A percentile compares a stretch with the other conserved stretches of the same genome.
Evolutionary conservation across 352 stramenopile species (phyloP).

Genomic region (Phytophthora citrophthora): DNA sequence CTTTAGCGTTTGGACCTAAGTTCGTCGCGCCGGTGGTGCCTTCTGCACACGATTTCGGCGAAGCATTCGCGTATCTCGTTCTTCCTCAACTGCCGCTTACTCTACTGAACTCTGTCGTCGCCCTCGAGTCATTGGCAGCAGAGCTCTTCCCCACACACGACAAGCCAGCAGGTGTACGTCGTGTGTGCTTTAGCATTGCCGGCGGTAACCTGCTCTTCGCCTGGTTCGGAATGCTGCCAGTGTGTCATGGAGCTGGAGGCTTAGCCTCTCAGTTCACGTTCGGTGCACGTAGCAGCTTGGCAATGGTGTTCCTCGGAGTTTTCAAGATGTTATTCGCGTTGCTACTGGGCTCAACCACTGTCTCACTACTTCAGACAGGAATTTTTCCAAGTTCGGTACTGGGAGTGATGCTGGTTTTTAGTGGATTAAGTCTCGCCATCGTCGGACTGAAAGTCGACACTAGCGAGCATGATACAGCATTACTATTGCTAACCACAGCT

Average conservation of each 20-base stretch:
- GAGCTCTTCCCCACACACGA: slow-evolving; percentile 89
- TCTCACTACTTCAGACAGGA: slow-evolving; percentile 59
- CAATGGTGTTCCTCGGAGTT: slow-evolving; percentile 89
- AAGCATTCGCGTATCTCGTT: slow-evolving; percentile 87
- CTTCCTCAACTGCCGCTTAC: slow-evolving; percentile 93
- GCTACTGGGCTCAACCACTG: slow-evolving; percentile 82
- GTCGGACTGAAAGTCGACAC: slow-evolving; percentile 61
- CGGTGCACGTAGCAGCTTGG: slow-evolving; percentile 89
- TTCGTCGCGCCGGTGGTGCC: slow-evolving; percentile 68
- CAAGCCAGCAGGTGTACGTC: slow-evolving; percentile 58
- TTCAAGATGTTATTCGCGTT: slow-evolving; percentile 93
- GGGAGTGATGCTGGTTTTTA: slow-evolving; percentile 68
- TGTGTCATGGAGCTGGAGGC: slow-evolving; percentile 93
- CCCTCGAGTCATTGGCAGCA: slow-evolving; percentile 87
- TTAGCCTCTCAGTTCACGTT: slow-evolving; percentile 93
- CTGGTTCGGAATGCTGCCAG: slow-evolving; percentile 92
- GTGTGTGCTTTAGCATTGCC: slow-evolving; percentile 75
- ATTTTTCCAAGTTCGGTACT: slow-evolving; percentile 67
- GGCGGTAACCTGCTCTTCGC: slow-evolving; percentile 86
- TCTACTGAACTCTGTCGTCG: slow-evolving; percentile 93
- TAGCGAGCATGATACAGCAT: slow-evolving; percentile 37
- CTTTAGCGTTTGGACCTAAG: slow-evolving; percentile 57
- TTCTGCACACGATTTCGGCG: slow-evolving; percentile 57
- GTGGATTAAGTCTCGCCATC: slow-evolving; percentile 50
- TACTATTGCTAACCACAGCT: slow-evolving; percentile 54